A percentile compares a stretch with the other conserved stretches of the same genome.
These are phyloP conservation scores for Ophiognomonia clavigignenti-juglandacearum DNA, from an alignment of 2,329 filamentous ascomycete genomes.

Conservation along the genomic window DNA sequence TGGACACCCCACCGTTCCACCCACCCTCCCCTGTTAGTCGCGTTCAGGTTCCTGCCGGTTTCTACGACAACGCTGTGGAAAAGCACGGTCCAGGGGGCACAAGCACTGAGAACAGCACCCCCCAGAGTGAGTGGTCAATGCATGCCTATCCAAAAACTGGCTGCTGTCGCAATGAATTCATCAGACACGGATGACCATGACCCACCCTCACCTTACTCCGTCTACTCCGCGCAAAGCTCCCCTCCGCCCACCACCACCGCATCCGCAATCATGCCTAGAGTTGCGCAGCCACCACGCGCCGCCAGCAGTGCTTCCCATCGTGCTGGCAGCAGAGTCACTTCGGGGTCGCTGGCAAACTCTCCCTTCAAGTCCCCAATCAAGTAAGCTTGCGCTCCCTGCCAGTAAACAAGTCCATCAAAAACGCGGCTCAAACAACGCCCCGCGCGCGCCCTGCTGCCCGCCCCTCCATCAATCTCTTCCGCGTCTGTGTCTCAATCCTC, in stretches of 20 bases:
- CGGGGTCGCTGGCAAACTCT: constrained; percentile 42
- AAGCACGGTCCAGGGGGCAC: neutral
- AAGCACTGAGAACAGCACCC: too few relatives aligned
- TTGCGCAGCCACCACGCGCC: constrained; percentile 49
- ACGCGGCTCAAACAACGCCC: neutral
- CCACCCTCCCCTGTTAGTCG: too few relatives aligned
- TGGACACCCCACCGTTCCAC: too few relatives aligned
- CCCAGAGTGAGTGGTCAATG: too few relatives aligned
- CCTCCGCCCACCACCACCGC: constrained; percentile 14
- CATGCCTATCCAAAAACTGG: neutral
- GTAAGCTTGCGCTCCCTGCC: constrained; percentile 32
- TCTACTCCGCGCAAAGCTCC: constrained; percentile 17
- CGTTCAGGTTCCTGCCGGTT: too few relatives aligned
- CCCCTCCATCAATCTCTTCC: too few relatives aligned
- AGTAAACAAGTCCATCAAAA: constrained; percentile 3
- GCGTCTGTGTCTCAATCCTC: neutral
- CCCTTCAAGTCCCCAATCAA: constrained; percentile 55
- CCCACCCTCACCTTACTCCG: too few relatives aligned
- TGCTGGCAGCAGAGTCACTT: constrained; percentile 36
- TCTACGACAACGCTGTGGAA: neutral
- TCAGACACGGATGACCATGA: neutral
- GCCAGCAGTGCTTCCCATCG: constrained; percentile 29
- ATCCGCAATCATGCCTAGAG: constrained; percentile 47
- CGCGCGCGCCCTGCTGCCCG: too few relatives aligned
- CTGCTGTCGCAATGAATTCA: constrained; percentile 10